Evolutionary conservation across 1,284 basidiomycete genomes (phyloP), one percentile per base, ranked within the genome.

Genomic region (Ganoderma resinaceum): DNA sequence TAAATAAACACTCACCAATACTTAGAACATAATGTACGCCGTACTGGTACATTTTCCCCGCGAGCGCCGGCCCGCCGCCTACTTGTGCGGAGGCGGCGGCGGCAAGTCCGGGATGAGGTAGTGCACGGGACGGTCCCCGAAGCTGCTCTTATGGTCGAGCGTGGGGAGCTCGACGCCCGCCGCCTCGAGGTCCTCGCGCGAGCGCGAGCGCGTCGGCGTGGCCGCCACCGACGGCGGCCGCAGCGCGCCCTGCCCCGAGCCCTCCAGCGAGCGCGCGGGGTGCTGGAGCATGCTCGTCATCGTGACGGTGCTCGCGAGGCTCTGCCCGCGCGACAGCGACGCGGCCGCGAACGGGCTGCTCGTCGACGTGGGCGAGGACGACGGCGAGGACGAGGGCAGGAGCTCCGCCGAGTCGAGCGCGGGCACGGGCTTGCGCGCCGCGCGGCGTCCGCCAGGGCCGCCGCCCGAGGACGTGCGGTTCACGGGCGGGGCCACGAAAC

Each of bases 371-470:
- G 62, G 57, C 38, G 76, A 71, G 70, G 77, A 82, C 23, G 79
- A 75, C 11, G 84, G 82, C 14, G 83, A 82, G 2, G 82, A 81
- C 72, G 38, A n/a, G 60, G 63, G 37, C 49, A 42, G 2, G 23
- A 55, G 18, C 14, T 66, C 70, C 18, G 66, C 64, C 29, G 65
- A 66, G 62, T 77, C 73, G 68, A 80, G 84, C 31, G 78, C 76
- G 20, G 85, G 85, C 23, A 85, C 84, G 2, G 85, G 84, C 76
- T 85, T 85, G 61, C 82, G 78, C 29, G 75, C 61, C 29, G 77
- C 69, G n/a, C 77, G 74, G 37, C 75, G 70, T 11, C 66, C 70
- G 29, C 60, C 61, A 38, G 57, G 57, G 4, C 55, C 66, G 46
- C 42, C 57, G 55, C 70, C 69, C 26, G 73, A 70, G 6, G 70